These are phyloP conservation scores for Cymbidium sinense DNA, from an alignment of 106 monocot species.

Conservation along the genomic window DNA sequence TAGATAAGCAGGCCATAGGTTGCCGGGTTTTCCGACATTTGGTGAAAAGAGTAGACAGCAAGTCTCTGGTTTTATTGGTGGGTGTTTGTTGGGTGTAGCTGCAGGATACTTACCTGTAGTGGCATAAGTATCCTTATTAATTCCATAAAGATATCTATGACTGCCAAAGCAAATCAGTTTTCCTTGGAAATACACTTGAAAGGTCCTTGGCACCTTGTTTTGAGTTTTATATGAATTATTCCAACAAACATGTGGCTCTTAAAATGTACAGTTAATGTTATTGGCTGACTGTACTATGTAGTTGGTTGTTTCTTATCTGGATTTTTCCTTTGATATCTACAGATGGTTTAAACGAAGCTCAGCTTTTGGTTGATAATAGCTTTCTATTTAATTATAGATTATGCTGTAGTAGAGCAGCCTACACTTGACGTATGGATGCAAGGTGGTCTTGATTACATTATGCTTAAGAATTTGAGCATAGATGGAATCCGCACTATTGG, in stretches of 20 bases:
- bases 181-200: background rate
- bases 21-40: too few relatives aligned
- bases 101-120: background rate
- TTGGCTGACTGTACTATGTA: background rate
- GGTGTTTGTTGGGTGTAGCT: background rate
- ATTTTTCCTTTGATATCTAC: background rate
- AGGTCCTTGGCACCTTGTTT: background rate
- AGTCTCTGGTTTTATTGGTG: too few relatives aligned
- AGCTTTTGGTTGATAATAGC: background rate
- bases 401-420: conserved; percentile 69
- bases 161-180: background rate
- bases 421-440: conserved; percentile 69
- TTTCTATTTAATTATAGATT: conserved; percentile 35
- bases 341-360: background rate
- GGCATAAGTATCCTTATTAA: background rate
- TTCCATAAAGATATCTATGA: background rate
- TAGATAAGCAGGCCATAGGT: too few relatives aligned
- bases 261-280: background rate
- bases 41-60: too few relatives aligned
- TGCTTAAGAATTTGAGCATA: conserved; percentile 52
- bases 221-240: background rate
- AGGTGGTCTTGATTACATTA: conserved; percentile 72
- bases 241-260: background rate
- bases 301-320: too few relatives aligned
- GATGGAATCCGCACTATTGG: conserved; percentile 81